Percentiles rank a stretch among this genome's conserved stretches.
phyloP scores from a whole-genome alignment of 768 basidiomycete species.

The Pulveroboletus ravenelii region DNA sequence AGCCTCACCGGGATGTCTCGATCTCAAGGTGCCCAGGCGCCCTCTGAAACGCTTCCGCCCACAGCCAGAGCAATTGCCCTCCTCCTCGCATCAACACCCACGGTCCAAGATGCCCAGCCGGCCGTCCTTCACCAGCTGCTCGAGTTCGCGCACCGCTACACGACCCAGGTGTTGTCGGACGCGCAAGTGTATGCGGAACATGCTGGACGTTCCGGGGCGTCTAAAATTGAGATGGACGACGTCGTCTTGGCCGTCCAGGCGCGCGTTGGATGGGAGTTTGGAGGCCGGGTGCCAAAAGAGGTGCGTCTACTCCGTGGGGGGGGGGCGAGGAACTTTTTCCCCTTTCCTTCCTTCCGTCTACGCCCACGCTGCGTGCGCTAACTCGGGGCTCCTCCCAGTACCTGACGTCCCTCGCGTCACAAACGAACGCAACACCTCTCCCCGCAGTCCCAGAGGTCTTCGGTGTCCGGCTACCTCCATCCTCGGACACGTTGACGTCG shows the following conservation, averaged over 20 bases:
- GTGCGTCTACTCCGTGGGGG: constrained; percentile 35
- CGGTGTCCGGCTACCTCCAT: constrained; percentile 74
- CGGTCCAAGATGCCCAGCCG: constrained; percentile 82
- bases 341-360: too few species aligned
- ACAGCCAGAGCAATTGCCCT: constrained; percentile 82
- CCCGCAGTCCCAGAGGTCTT: constrained; percentile 86
- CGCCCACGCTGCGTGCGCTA: not conserved
- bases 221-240: constrained; percentile 80
- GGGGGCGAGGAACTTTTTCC: too few species aligned
- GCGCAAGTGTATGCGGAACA: constrained; percentile 87
- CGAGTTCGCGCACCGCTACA: constrained; percentile 83
- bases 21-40: constrained; percentile 26
- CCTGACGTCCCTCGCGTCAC: constrained; percentile 71
- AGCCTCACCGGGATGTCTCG: constrained; percentile 35
- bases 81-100: constrained; percentile 75
- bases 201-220: constrained; percentile 57
- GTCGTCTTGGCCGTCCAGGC: constrained; percentile 78
- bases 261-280: constrained; percentile 90
- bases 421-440: constrained; percentile 76
- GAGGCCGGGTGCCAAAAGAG: constrained; percentile 85
- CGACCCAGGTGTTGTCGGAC: constrained; percentile 77
- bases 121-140: constrained; percentile 83
- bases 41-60: constrained; percentile 70
- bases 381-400: constrained; percentile 46
- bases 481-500: constrained; percentile 64